Evolutionary conservation across 176 grass and related monocot genomes (phyloP).

Genomic region (Zoysia japonica): DNA sequence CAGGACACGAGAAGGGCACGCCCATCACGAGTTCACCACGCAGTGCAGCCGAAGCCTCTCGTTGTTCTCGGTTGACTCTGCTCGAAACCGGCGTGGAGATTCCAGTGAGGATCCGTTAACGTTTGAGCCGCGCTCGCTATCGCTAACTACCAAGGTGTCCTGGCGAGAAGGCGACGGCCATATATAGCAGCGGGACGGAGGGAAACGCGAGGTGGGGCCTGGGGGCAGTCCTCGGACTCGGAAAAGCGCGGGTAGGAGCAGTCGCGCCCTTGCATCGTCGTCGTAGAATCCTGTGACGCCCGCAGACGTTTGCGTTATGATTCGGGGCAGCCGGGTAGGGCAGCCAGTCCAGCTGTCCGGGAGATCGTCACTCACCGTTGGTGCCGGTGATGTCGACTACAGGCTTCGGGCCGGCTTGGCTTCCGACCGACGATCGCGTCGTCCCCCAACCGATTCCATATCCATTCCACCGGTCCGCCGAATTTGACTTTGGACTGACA

Average conservation of each 20-base stretch:
- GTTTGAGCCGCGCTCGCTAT: not conserved
- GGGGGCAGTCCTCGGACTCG: constrained; percentile 4
- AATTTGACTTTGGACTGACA: constrained; percentile 34
- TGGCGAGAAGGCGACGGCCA: not conserved
- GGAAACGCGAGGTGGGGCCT: not conserved
- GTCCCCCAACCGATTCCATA: not conserved
- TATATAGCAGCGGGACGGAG: constrained; percentile 30
- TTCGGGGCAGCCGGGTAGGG: no score
- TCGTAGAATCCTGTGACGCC: no score
- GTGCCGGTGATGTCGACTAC: no score
- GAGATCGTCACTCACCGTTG: no score
- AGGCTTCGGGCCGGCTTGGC: not conserved
- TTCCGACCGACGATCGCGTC: not conserved
- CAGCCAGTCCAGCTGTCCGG: no score
- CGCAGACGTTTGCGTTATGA: no score
- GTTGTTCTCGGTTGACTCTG: constrained; percentile 29
- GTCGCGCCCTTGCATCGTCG: no score
- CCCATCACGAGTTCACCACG: constrained; percentile 22
- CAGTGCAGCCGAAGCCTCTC: not conserved
- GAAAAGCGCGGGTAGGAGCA: constrained; percentile 20
- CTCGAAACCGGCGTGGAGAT: not conserved
- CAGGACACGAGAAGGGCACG: constrained; percentile 47
- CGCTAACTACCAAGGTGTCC: constrained; percentile 23
- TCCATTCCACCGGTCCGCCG: not conserved
- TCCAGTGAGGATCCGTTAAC: not conserved